Percentiles rank a stretch among this genome's conserved stretches.
Evolutionary conservation across 1,284 basidiomycete species (phyloP).

Genomic region (Somion occarium): DNA sequence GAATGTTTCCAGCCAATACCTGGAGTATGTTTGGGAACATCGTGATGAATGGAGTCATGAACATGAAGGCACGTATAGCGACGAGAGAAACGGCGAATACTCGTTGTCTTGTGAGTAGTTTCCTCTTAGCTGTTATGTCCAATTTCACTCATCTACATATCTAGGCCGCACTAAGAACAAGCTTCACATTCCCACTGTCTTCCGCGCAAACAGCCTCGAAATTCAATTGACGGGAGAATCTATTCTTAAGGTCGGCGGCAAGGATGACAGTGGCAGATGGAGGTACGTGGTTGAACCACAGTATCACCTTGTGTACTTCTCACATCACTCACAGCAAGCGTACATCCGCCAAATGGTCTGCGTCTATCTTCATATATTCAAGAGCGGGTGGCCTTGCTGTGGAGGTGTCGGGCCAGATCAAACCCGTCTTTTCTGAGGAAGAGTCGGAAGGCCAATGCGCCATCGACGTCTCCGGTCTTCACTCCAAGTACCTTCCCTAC

Average conservation of each 20-base stretch:
- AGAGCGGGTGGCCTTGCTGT: constrained; percentile 14
- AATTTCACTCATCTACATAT: too few species aligned
- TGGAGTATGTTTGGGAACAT: constrained; percentile 26
- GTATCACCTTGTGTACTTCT: background rate
- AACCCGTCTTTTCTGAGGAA: constrained; percentile 12
- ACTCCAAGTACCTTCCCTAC: constrained; percentile 7
- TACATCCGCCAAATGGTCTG: constrained; percentile 16
- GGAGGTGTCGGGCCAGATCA: constrained; percentile 8
- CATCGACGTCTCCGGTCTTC: constrained; percentile 5
- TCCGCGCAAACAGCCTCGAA: constrained; percentile 20
- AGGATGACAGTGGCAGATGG: constrained; percentile 14
- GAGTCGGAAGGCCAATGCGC: constrained; percentile 9
- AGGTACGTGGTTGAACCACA: constrained; percentile 14
- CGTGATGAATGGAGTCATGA: constrained; percentile 27
- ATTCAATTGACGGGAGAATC: constrained; percentile 26
- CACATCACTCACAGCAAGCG: constrained; percentile 14
- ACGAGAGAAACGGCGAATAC: constrained; percentile 20
- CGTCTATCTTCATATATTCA: constrained; percentile 13
- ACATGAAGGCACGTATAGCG: constrained; percentile 19
- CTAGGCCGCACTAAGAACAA: constrained; percentile 28
- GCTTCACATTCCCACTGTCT: constrained; percentile 24
- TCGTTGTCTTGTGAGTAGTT: constrained; percentile 22
- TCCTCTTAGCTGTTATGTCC: too few species aligned
- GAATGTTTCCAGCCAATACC: constrained; percentile 5
- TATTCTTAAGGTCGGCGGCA: constrained; percentile 21